Evolutionary conservation across 257 asterid species (phyloP).

Genomic region (Paulownia fortunei): DNA sequence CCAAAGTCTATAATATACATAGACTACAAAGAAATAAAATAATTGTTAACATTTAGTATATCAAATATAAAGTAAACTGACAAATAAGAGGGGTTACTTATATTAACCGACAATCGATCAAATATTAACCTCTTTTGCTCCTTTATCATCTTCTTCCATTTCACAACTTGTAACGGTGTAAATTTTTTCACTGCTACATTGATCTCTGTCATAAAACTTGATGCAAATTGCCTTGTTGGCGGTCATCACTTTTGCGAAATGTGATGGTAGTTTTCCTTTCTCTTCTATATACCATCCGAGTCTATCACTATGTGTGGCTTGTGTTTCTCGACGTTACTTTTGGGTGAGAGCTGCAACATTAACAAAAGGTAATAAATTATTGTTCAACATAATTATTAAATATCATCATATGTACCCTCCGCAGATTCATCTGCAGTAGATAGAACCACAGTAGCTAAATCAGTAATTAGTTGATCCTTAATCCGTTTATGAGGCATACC

Average conservation of each 20-base stretch:
- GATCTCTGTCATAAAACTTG: not conserved
- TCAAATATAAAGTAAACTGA: not conserved
- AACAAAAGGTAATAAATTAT: too few relatives aligned
- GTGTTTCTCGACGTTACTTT: not conserved
- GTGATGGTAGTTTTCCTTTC: not conserved
- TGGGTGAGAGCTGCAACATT: not conserved
- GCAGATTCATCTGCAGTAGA: too few relatives aligned
- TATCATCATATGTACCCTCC: too few relatives aligned
- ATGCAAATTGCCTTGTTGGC: not conserved
- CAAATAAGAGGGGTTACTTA: too few relatives aligned
- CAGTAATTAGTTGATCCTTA: too few relatives aligned
- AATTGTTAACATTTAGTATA: not conserved
- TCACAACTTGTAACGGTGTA: not conserved
- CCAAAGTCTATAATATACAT: not conserved
- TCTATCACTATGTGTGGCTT: not conserved
- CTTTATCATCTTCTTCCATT: not conserved
- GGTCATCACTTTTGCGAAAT: not conserved
- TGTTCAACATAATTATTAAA: too few relatives aligned
- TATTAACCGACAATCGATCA: slow-evolving; percentile 5
- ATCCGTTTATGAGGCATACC: too few relatives aligned
- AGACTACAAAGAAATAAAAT: not conserved
- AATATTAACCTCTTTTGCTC: slow-evolving; percentile 1
- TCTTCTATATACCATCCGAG: not conserved
- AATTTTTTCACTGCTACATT: not conserved
- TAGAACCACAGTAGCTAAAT: too few relatives aligned